Base-by-base conservation (phyloP, 129 eudicot species). In the Escallonia herrerae region DNA sequence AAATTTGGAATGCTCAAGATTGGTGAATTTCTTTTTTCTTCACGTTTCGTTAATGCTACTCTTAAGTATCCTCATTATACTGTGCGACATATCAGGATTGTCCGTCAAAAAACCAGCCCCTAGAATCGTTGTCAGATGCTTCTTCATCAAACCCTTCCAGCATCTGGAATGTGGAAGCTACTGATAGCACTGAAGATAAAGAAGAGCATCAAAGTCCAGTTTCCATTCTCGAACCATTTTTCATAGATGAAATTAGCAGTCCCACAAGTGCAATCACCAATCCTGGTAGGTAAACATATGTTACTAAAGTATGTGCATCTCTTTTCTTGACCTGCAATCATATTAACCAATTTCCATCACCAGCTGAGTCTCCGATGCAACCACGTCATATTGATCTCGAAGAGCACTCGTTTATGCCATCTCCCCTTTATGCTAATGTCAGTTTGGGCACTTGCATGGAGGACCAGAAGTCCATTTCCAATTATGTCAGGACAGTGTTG, bases 191-290 rank as follows among this genome's bases (percentile, higher is more conserved):
- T 41, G 74, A 79, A 48, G 63, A 80, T 54, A 79, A 82, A 71
- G 87, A 63, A 56, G 82, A 82, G 60, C 74, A 82, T 43, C 81
- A 70, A 1, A 86, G 93, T 54, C 93, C 93, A 2, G 80, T 86
- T 39, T 86, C 93, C 15, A 85, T 82, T 66, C 86, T 86, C 15
- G 93, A 82, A 42, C 74, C 81, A 42, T 60, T 74, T 64, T 82
- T 79, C 66, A 38, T 67, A 39, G 93, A 86, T 11, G 81, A 76
- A 64, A 40, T 60, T 8, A 43, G 70, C 67, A 82, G 87, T 51
- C 87, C 93, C 8, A 69, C 80, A 43, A 82, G 87, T 65, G 68
- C 72, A 15, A 22, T 46, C 33, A 50, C 14, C 13, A 77, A 70
- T 47, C 69, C 83, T 52, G 81, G 90, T 84, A 74, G 12, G 46